These are phyloP conservation scores for Tephrocybe sp. DNA, from an alignment of 768 basidiomycete species.

Conservation along the genomic window DNA sequence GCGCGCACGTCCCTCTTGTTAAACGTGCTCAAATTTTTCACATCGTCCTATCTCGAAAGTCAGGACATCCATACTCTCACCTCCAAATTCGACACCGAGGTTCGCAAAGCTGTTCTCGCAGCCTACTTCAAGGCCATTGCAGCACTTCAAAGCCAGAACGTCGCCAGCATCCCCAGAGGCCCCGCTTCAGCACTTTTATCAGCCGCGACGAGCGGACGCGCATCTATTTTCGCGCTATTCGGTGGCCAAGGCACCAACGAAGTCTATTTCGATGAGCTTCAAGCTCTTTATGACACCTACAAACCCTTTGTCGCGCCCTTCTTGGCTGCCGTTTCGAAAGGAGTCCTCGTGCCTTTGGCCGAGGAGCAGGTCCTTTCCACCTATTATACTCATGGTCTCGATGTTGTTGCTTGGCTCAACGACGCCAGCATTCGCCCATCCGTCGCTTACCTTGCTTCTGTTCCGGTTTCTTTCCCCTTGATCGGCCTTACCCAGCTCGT, in stretches of 20 bases:
- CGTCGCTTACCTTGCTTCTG: conserved; percentile 83
- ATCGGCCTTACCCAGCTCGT: conserved; percentile 95
- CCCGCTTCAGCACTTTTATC: conserved; percentile 69
- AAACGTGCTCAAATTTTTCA: conserved; percentile 78
- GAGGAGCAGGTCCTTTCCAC: conserved; percentile 55
- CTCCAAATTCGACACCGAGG: conserved; percentile 71
- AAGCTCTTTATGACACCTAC: conserved; percentile 90
- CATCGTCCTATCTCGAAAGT: conserved; percentile 64
- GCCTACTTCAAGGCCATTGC: conserved; percentile 81
- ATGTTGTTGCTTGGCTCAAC: conserved; percentile 83
- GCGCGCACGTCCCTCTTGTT: conserved; percentile 69
- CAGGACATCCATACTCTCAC: conserved; percentile 84
- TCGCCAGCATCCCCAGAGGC: conserved; percentile 55
- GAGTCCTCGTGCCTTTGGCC: conserved; percentile 73
- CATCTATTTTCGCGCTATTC: conserved; percentile 88
- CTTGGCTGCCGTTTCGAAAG: conserved; percentile 58
- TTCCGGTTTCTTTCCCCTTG: conserved; percentile 92
- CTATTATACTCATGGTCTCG: conserved; percentile 80
- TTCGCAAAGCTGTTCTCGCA: conserved; percentile 73
- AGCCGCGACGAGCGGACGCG: conserved; percentile 60
- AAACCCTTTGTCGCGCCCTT: conserved; percentile 79
- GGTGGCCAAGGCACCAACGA: conserved; percentile 99
- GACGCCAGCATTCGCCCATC: conserved; percentile 72
- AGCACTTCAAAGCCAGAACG: conserved; percentile 57
- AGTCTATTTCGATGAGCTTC: conserved; percentile 96